phyloP scores from a whole-genome alignment of 352 stramenopile genomes.

The Elongisporangium undulatum region DNA sequence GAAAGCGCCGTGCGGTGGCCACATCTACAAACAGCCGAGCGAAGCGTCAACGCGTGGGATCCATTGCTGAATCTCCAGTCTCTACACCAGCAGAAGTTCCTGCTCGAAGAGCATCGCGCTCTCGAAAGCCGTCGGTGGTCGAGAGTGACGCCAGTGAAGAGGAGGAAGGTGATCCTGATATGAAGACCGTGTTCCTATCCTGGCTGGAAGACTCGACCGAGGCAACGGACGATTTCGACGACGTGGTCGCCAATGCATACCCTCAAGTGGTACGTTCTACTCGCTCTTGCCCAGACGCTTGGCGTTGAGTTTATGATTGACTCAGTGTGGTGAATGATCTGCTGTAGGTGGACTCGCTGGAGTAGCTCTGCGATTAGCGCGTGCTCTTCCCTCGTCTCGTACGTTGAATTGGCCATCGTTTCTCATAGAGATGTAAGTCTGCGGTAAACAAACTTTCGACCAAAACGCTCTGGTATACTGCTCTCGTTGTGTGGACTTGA shows the following conservation, averaged over 20 bases:
- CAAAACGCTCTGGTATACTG: not conserved
- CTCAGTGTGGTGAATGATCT: not conserved
- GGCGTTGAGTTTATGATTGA: not conserved
- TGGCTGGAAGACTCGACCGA: conserved; percentile 15
- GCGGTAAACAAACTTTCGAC: not conserved
- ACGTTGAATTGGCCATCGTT: not conserved
- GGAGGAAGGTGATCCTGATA: conserved; percentile 4
- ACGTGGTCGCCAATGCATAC: conserved; percentile 30
- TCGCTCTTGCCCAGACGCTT: not conserved
- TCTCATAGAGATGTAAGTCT: not conserved
- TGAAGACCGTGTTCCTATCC: conserved; percentile 8
- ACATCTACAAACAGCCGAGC: not conserved
- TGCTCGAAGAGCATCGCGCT: not conserved
- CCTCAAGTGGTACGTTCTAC: conserved; percentile 29
- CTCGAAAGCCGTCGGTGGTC: not conserved
- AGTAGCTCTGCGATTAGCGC: not conserved
- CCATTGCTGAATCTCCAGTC: not conserved
- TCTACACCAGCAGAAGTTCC: not conserved
- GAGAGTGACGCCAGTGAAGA: not conserved
- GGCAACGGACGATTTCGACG: conserved; percentile 28
- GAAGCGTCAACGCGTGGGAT: not conserved
- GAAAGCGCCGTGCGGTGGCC: not conserved
- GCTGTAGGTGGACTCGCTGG: not conserved
- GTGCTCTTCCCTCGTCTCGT: not conserved
- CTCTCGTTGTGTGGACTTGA: not conserved